These are phyloP conservation scores for Sporobolus alterniflorus DNA, from an alignment of 202 grass and related monocot genomes.

Conservation along the genomic window DNA sequence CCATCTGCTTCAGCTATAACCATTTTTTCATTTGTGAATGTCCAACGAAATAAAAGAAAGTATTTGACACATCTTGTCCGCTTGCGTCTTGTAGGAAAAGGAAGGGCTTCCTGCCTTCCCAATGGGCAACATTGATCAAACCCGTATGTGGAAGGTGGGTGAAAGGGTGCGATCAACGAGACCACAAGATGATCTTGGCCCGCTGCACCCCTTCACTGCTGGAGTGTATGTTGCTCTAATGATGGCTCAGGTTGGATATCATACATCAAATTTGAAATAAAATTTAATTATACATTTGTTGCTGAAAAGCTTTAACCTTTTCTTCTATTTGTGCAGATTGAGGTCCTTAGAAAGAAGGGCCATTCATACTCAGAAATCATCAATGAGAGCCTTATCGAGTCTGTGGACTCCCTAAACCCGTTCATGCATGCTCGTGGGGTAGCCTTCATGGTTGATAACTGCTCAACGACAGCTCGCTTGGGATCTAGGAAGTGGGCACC, in stretches of 20 bases:
- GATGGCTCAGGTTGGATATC: slow-evolving; percentile 85
- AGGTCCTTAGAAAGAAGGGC: slow-evolving; percentile 79
- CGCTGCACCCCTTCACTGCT: slow-evolving; percentile 78
- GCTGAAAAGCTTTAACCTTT: slow-evolving; percentile 1
- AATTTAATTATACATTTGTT: background rate
- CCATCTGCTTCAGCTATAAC: background rate
- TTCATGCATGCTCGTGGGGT: slow-evolving; percentile 96
- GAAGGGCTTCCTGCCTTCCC: slow-evolving; percentile 88
- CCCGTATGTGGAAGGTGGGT: slow-evolving; percentile 86
- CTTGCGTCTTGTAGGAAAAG: slow-evolving; percentile 58
- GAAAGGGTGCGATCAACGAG: slow-evolving; percentile 72
- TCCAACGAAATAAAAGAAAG: background rate
- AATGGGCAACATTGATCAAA: slow-evolving; percentile 84
- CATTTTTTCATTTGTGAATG: background rate
- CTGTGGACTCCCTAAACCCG: slow-evolving; percentile 84
- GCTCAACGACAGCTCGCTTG: slow-evolving; percentile 85
- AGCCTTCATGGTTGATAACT: slow-evolving; percentile 98
- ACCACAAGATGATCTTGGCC: slow-evolving; percentile 69
- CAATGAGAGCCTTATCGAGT: slow-evolving; percentile 87
- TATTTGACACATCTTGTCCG: background rate
- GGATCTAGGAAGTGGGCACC: slow-evolving; percentile 95
- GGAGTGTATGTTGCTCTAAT: slow-evolving; percentile 79
- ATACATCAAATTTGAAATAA: background rate
- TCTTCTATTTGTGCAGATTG: slow-evolving; percentile 51
- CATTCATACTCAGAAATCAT: slow-evolving; percentile 93